These are phyloP conservation scores for Rutstroemia sp. DNA, from an alignment of 2,329 filamentous ascomycete species.

Conservation along the genomic window DNA sequence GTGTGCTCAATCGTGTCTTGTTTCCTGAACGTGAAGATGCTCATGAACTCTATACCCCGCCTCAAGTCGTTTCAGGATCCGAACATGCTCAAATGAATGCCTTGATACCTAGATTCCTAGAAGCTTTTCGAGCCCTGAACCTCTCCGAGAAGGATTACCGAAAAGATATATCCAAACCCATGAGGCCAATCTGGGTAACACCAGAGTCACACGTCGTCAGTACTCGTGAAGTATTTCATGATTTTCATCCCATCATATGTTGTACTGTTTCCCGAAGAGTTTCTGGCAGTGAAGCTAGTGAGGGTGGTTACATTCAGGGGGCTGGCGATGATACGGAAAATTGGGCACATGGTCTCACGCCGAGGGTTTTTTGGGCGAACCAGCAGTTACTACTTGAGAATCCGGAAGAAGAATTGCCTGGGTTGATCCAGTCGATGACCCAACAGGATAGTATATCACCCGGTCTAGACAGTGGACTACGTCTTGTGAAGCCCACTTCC, in stretches of 20 bases:
- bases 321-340: slow-evolving; percentile 92
- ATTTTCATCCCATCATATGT: slow-evolving; percentile 68
- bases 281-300: slow-evolving; percentile 57
- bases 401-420: slow-evolving; percentile 56
- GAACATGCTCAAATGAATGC: slow-evolving; percentile 69
- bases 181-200: slow-evolving; percentile 75
- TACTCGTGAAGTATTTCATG: slow-evolving; percentile 38
- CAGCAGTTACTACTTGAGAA: slow-evolving; percentile 50
- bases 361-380: slow-evolving; percentile 73
- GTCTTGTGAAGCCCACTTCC: slow-evolving; percentile 23
- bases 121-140: slow-evolving; percentile 47
- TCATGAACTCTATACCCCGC: slow-evolving; percentile 60
- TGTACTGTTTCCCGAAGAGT: slow-evolving; percentile 77
- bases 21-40: slow-evolving; percentile 49
- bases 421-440: slow-evolving; percentile 41
- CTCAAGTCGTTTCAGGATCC: slow-evolving; percentile 62
- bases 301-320: slow-evolving; percentile 82
- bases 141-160: slow-evolving; percentile 50
- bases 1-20: slow-evolving; percentile 71
- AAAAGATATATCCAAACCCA: slow-evolving; percentile 56
- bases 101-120: slow-evolving; percentile 48
- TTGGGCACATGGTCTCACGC: slow-evolving; percentile 78
- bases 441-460: not conserved
- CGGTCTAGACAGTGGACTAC: not conserved
- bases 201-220: slow-evolving; percentile 49